Percentiles rank a stretch among this genome's conserved stretches.
Evolutionary conservation across 1,284 basidiomycete species (phyloP).

Genomic region (Taiwanofungus camphoratus): DNA sequence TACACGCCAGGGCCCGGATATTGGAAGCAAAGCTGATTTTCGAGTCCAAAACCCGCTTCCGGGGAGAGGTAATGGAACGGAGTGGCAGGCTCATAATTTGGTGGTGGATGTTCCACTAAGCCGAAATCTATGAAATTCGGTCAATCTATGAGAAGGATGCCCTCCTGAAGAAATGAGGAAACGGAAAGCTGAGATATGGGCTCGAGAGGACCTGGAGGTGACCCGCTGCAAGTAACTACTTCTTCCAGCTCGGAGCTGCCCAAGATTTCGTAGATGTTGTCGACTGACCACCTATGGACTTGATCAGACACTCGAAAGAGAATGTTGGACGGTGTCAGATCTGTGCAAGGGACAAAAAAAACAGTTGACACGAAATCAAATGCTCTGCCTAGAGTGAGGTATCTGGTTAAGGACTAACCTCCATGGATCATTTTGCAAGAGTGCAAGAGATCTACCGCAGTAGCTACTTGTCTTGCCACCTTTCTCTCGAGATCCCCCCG

Average conservation of each 20-base stretch:
- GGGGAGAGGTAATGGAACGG: constrained; percentile 8
- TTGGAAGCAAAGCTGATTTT: constrained; percentile 1
- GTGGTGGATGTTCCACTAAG: too few relatives aligned
- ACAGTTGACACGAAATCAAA: background rate
- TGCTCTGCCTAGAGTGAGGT: too few relatives aligned
- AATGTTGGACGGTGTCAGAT: constrained; percentile 33
- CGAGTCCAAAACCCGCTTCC: constrained; percentile 3
- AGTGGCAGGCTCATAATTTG: constrained; percentile 1
- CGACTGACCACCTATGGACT: constrained; percentile 28
- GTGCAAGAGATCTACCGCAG: constrained; percentile 28
- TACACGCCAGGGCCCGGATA: constrained; percentile 6
- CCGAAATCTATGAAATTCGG: too few relatives aligned
- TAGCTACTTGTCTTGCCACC: constrained; percentile 7
- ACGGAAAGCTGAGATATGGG: constrained; percentile 1
- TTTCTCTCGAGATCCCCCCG: constrained; percentile 12
- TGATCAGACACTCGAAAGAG: constrained; percentile 25
- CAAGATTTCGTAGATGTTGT: constrained; percentile 24
- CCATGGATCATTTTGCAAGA: constrained; percentile 29
- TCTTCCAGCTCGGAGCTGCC: constrained; percentile 6
- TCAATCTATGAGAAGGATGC: constrained; percentile 4
- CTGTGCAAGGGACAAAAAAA: constrained; percentile 15
- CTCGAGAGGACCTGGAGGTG: constrained; percentile 1
- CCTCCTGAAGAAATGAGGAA: constrained; percentile 5
- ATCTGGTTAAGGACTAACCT: too few relatives aligned
- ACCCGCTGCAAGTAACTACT: constrained; percentile 3